phyloP scores from a whole-genome alignment of 345 rosid genomes.

The Eucalyptus coolabah region DNA sequence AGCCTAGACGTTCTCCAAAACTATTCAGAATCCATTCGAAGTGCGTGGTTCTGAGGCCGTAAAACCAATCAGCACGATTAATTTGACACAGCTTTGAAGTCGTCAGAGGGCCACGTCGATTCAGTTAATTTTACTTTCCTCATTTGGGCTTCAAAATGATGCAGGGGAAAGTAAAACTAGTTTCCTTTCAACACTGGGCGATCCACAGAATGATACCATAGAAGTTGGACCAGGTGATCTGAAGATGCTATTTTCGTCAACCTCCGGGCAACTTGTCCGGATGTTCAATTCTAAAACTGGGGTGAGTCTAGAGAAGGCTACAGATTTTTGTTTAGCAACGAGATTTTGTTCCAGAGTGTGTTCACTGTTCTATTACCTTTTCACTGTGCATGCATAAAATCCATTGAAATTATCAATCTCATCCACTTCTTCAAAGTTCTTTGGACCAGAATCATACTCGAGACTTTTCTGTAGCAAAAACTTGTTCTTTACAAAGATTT shows the following conservation, averaged over 20 bases:
- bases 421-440: neutral
- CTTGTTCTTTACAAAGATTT: neutral
- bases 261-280: slow-evolving; percentile 57
- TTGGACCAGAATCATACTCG: neutral
- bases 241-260: slow-evolving; percentile 52
- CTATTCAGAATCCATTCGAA: neutral
- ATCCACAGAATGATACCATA: slow-evolving; percentile 15
- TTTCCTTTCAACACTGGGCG: neutral
- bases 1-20: neutral
- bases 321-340: neutral
- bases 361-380: neutral
- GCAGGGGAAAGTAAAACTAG: slow-evolving; percentile 15
- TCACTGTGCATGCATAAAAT: neutral
- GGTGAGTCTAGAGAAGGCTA: slow-evolving; percentile 28
- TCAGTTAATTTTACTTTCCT: neutral
- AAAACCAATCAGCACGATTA: neutral
- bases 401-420: neutral
- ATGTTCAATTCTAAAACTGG: slow-evolving; percentile 58
- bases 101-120: neutral
- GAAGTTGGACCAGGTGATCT: slow-evolving; percentile 77
- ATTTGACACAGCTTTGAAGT: neutral
- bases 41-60: neutral
- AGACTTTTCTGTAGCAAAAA: neutral
- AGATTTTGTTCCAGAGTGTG: neutral
- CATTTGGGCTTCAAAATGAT: neutral